These are phyloP conservation scores for Sporothrix inflata DNA, from an alignment of 2,329 filamentous ascomycete species.

Conservation along the genomic window DNA sequence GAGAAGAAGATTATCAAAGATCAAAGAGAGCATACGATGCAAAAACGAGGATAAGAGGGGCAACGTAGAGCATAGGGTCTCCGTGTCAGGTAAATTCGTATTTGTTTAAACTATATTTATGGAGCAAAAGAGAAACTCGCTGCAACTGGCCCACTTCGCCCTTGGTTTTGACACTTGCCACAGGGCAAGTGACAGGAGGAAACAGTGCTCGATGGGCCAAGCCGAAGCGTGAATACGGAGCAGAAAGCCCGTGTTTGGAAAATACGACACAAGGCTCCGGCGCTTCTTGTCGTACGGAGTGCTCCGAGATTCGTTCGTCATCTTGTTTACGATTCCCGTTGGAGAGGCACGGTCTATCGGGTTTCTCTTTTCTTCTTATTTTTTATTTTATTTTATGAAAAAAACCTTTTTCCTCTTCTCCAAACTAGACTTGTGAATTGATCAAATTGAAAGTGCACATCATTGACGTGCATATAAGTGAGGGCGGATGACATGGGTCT, in stretches of 20 bases:
- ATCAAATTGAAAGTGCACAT: background rate
- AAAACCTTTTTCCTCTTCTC: too few species aligned
- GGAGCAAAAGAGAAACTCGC: background rate
- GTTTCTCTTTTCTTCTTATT: background rate
- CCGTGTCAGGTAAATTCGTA: conserved; percentile 6
- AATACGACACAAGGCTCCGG: conserved; percentile 15
- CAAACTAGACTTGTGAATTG: too few species aligned
- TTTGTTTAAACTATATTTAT: conserved; percentile 3
- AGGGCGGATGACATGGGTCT: background rate
- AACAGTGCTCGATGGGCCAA: background rate
- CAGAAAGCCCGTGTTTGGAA: conserved; percentile 4
- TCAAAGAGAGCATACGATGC: background rate
- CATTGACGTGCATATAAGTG: conserved; percentile 1
- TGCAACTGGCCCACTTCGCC: background rate
- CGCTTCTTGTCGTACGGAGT: background rate
- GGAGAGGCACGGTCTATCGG: background rate
- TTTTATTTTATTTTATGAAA: background rate
- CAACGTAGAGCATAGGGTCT: background rate
- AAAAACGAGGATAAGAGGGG: background rate
- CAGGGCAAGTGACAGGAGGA: background rate
- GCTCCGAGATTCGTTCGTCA: background rate
- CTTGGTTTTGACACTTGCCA: background rate
- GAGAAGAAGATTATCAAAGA: background rate
- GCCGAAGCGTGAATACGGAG: background rate
- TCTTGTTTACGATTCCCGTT: background rate